phyloP scores from a whole-genome alignment of 495 filamentous ascomycete genomes.

The Podospora conica region DNA sequence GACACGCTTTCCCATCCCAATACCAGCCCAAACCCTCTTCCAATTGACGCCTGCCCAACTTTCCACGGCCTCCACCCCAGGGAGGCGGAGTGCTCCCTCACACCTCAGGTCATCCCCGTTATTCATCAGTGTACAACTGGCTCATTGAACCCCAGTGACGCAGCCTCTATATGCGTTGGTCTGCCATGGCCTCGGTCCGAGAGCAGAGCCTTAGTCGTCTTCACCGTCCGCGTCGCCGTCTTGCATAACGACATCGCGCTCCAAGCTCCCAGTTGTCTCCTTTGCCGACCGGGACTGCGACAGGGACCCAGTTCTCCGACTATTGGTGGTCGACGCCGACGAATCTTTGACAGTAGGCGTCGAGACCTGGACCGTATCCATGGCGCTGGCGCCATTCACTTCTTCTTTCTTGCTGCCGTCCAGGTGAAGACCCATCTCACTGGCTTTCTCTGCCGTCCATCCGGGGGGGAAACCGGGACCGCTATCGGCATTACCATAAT shows the following conservation, averaged over 20 bases:
- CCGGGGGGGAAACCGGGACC: conserved; percentile 49
- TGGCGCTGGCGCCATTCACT: conserved; percentile 6
- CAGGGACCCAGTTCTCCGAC: conserved; percentile 7
- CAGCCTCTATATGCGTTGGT: neutral
- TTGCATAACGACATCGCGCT: neutral
- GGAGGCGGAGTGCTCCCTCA: neutral
- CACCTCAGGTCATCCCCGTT: no score
- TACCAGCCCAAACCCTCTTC: neutral
- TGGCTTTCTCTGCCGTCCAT: conserved; percentile 34
- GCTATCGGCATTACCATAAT: conserved; percentile 51
- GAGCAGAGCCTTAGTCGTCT: neutral
- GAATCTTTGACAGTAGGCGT: conserved; percentile 27
- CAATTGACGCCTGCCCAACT: neutral
- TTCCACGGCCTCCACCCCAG: neutral
- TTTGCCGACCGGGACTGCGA: conserved; percentile 1
- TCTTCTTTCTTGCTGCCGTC: conserved; percentile 17
- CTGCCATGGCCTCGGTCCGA: neutral
- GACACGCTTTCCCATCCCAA: neutral
- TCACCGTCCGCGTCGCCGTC: neutral
- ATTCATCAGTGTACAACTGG: no score
- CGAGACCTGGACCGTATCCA: conserved; percentile 38
- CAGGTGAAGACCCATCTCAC: conserved; percentile 9
- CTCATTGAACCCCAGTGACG: no score
- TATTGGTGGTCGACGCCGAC: conserved; percentile 7
- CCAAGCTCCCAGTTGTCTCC: neutral